Evolutionary conservation across 352 stramenopile species (phyloP), one percentile per base, ranked within the genome.

Genomic region (Phytopythium aichiense): DNA sequence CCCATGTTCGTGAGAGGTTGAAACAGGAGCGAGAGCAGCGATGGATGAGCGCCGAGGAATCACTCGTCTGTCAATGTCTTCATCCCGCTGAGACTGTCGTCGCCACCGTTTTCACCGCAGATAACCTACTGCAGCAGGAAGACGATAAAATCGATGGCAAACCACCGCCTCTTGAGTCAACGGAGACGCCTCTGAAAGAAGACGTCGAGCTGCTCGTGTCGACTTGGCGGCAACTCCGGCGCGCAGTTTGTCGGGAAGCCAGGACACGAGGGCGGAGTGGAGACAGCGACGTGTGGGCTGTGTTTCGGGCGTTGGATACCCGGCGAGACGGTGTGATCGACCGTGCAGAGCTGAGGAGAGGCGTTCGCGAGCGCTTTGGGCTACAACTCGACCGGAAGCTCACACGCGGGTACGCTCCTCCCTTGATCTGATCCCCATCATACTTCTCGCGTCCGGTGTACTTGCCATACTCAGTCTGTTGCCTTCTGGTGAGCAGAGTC

Each of bases 331-430:
- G 81, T 7, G 66, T 84, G 3, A 61, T 94, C 2, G 82, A 94
- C 64, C 79, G 84, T 8, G 75, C 79, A 8, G 76, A 88, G 42
- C 72, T 94, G 58, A 78, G 82, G 28, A n/a, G 71, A 22, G 82
- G 82, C 0, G 56, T 77, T 18, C 64, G 68, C 23, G 64, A 65
- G 33, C 53, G 22, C 4, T 86, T 90, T 22, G 74, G 79, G 0
- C 56, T 94, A 12, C 67, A 78, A 6, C 70, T 94, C 18, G 69
- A 88, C 56, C 76, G 84, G 2, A 77, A 77, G 30, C 72, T 92
- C 61, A 88, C 82, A 8, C 76, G 84, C 37, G 78, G 76, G 70
- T 88, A 74, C 33, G 73, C 65, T 38, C n/a, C 13, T 20, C 25
- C n/a, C 4, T 25, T 31, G 20, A 46, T 37, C 48, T 54, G n/a